Evolutionary conservation across 179 eudicot species (phyloP).

Genomic region (Silene noctiflora): DNA sequence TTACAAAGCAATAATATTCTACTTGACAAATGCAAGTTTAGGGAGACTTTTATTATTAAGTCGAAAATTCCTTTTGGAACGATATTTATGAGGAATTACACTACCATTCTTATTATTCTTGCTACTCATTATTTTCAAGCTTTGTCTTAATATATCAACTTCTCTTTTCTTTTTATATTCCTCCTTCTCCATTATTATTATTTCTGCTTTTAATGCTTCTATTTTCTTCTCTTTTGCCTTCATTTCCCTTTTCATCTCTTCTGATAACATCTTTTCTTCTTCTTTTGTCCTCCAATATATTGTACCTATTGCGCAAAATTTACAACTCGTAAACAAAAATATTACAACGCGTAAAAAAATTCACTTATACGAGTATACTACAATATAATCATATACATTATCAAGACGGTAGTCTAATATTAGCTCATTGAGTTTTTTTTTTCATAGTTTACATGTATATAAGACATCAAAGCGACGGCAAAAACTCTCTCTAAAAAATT

Average conservation of each 20-base stretch:
- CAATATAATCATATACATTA: too few species aligned
- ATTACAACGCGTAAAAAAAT: too few species aligned
- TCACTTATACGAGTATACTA: too few species aligned
- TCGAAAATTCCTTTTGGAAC: neutral
- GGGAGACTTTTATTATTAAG: conserved; percentile 10
- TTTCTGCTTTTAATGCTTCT: conserved; percentile 32
- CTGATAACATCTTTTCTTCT: conserved; percentile 39
- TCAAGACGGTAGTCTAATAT: too few species aligned
- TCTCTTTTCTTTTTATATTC: conserved; percentile 55
- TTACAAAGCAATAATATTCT: neutral
- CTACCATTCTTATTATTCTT: conserved; percentile 20
- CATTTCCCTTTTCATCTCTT: conserved; percentile 49
- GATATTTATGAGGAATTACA: conserved; percentile 10
- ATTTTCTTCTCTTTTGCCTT: conserved; percentile 61
- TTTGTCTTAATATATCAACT: conserved; percentile 75
- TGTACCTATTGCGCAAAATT: conserved; percentile 21
- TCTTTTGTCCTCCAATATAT: conserved; percentile 38
- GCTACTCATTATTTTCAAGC: conserved; percentile 53
- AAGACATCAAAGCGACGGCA: too few species aligned
- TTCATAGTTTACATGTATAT: too few species aligned
- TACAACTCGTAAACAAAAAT: neutral
- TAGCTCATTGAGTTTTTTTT: too few species aligned
- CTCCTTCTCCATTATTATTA: conserved; percentile 53
- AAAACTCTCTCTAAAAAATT: too few species aligned
- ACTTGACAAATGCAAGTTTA: conserved; percentile 26